phyloP scores from a whole-genome alignment of 805 yeast species.

The Candida palmyrensis region DNA sequence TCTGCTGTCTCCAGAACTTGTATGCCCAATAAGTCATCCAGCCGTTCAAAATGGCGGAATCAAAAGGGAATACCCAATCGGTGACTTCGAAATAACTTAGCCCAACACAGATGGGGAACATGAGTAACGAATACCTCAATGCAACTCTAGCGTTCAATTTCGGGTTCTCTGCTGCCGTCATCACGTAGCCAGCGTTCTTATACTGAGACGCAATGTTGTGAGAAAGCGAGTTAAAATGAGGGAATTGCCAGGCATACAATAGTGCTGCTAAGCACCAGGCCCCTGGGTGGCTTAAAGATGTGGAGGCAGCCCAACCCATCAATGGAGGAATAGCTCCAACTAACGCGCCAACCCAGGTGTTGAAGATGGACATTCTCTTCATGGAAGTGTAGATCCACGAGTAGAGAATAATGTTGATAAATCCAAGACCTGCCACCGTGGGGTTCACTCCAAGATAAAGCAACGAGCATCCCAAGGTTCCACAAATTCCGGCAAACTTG shows the following conservation, averaged over 20 bases:
- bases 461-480: slow-evolving; percentile 62
- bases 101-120: slow-evolving; percentile 92
- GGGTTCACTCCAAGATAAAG: slow-evolving; percentile 81
- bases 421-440: slow-evolving; percentile 77
- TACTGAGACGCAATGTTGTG: slow-evolving; percentile 87
- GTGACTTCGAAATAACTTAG: slow-evolving; percentile 74
- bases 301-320: slow-evolving; percentile 98
- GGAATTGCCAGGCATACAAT: slow-evolving; percentile 97
- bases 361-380: slow-evolving; percentile 76
- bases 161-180: slow-evolving; percentile 94
- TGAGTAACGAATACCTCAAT: slow-evolving; percentile 78
- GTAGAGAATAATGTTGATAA: slow-evolving; percentile 72
- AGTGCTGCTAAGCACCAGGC: slow-evolving; percentile 92
- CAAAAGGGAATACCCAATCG: slow-evolving; percentile 76
- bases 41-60: slow-evolving; percentile 74
- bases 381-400: slow-evolving; percentile 89
- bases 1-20: slow-evolving; percentile 83
- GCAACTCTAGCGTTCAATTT: slow-evolving; percentile 90
- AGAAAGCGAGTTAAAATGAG: slow-evolving; percentile 90
- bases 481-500: slow-evolving; percentile 70
- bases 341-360: slow-evolving; percentile 99
- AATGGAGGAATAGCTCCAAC: slow-evolving; percentile 98
- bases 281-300: slow-evolving; percentile 76
- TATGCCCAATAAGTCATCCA: slow-evolving; percentile 81
- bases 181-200: slow-evolving; percentile 90